Conservation (phyloP, 2,329 filamentous ascomycete species). For the Beauveria pseudobassiana region DNA sequence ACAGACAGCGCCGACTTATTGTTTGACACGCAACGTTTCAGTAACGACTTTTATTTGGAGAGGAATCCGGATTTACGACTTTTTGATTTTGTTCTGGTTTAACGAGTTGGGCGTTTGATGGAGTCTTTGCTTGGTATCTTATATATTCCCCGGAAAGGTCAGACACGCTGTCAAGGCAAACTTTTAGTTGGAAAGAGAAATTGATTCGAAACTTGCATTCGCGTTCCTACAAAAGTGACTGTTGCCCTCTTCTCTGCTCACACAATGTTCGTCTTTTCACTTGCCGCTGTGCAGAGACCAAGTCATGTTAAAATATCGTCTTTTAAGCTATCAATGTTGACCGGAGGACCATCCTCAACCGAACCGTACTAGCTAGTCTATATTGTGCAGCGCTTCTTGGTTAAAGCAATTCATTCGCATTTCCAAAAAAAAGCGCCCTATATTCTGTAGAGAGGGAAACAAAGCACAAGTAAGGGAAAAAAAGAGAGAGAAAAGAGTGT, state of each 20-base stretch:
- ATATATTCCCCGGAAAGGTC: background rate
- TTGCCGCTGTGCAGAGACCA: background rate
- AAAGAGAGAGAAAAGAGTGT: background rate
- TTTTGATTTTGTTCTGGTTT: background rate
- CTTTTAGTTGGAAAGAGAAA: background rate
- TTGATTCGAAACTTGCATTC: background rate
- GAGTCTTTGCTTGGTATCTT: constrained; percentile 1
- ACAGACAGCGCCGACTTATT: background rate
- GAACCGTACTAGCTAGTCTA: background rate
- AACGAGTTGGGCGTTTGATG: background rate
- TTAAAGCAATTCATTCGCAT: background rate
- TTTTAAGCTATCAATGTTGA: background rate
- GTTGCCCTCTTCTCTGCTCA: background rate
- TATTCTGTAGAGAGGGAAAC: background rate
- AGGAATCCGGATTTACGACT: background rate
- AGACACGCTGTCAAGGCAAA: background rate
- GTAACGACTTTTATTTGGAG: background rate
- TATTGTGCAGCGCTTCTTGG: background rate
- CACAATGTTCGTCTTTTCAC: no score
- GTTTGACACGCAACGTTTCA: background rate
- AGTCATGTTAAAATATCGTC: background rate
- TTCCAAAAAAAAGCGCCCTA: background rate
- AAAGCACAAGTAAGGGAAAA: background rate
- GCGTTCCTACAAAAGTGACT: background rate
- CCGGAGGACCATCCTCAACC: background rate